Conservation (phyloP, 2,329 filamentous ascomycete species). For the Allantophomopsis lycopodina region DNA sequence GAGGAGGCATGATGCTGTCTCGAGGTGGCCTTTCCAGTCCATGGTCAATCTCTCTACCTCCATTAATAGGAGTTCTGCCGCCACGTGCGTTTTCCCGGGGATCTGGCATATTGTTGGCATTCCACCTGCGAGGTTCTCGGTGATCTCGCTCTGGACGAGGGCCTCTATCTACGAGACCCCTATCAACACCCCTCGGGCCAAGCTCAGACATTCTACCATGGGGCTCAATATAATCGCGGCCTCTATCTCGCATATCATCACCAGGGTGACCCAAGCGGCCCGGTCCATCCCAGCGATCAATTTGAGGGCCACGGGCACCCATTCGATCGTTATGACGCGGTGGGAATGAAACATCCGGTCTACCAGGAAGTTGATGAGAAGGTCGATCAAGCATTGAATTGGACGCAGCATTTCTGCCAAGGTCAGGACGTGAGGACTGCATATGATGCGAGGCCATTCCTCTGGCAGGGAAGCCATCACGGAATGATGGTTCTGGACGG, state of each 20-base stretch:
- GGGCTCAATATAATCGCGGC: slow-evolving; percentile 13
- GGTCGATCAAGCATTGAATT: slow-evolving; percentile 7
- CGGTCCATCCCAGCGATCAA: background rate
- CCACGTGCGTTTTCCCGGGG: slow-evolving; percentile 13
- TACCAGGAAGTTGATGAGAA: slow-evolving; percentile 14
- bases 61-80: slow-evolving; percentile 10
- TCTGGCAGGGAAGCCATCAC: too few relatives aligned
- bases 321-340: slow-evolving; percentile 14
- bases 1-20: slow-evolving; percentile 14
- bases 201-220: slow-evolving; percentile 10
- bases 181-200: slow-evolving; percentile 6
- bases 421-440: slow-evolving; percentile 11
- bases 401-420: slow-evolving; percentile 5
- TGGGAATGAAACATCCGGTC: slow-evolving; percentile 18
- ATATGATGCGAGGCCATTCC: background rate
- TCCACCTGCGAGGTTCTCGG: slow-evolving; percentile 2
- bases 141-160: too few relatives aligned
- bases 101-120: slow-evolving; percentile 15
- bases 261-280: slow-evolving; percentile 8
- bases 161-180: slow-evolving; percentile 2
- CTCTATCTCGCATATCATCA: slow-evolving; percentile 13
- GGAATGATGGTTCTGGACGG: too few relatives aligned
- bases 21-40: slow-evolving; percentile 3
- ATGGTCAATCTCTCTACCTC: slow-evolving; percentile 10
- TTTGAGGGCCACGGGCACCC: slow-evolving; percentile 6